A percentile compares a stretch with the other conserved stretches of the same genome.
Evolutionary conservation across 371 early-diverging fungal genomes (phyloP).

Genomic region (Mucor circinelloides): DNA sequence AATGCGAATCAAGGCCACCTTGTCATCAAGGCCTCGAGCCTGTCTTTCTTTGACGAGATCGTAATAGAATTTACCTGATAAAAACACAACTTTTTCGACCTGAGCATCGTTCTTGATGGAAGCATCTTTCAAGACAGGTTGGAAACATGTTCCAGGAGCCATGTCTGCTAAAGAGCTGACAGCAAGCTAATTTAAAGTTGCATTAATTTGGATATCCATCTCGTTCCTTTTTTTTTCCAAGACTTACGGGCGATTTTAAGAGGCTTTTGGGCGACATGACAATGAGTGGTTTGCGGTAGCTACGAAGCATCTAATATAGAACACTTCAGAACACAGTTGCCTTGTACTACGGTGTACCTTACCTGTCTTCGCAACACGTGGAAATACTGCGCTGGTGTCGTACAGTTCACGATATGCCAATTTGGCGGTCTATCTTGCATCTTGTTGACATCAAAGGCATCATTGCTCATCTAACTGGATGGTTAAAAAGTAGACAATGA

Average conservation of each 20-base stretch:
- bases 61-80: conserved; percentile 92
- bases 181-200: conserved; percentile 45
- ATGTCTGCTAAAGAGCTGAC: conserved; percentile 81
- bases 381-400: conserved; percentile 96
- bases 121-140: conserved; percentile 77
- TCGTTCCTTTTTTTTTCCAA: neutral
- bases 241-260: conserved; percentile 56
- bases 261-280: conserved; percentile 89
- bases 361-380: conserved; percentile 92
- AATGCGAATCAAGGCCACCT: conserved; percentile 83
- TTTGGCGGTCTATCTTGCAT: conserved; percentile 70
- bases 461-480: conserved; percentile 71
- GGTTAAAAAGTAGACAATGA: neutral
- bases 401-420: conserved; percentile 92
- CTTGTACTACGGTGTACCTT: conserved; percentile 7
- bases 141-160: conserved; percentile 82
- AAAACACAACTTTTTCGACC: conserved; percentile 80
- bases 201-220: neutral
- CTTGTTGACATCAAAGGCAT: conserved; percentile 63
- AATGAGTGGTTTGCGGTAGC: conserved; percentile 91
- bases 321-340: neutral
- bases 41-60: conserved; percentile 82
- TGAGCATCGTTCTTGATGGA: conserved; percentile 36
- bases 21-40: conserved; percentile 60
- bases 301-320: conserved; percentile 62